Percentiles rank a stretch among this genome's conserved stretches.
phyloP scores from a whole-genome alignment of 768 basidiomycete species.

The Suillus brevipes region DNA sequence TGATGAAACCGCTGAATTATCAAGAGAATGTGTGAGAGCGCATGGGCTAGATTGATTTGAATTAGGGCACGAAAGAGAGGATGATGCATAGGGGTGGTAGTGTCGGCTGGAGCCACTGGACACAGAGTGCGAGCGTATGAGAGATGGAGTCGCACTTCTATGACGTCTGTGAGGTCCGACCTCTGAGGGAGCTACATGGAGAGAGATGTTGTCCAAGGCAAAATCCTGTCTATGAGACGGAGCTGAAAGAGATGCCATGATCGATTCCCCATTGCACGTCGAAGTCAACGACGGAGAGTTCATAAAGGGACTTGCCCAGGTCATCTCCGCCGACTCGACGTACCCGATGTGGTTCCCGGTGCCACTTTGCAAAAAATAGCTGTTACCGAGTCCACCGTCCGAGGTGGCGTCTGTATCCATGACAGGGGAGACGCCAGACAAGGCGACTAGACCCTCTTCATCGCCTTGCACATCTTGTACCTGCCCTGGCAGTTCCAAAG shows the following conservation, averaged over 20 bases:
- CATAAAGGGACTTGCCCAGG: conserved; percentile 24
- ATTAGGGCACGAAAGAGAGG: conserved; percentile 31
- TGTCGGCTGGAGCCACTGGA: conserved; percentile 47
- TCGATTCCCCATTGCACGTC: conserved; percentile 42
- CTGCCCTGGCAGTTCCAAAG: conserved; percentile 58
- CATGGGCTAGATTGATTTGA: conserved; percentile 33
- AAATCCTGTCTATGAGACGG: conserved; percentile 70
- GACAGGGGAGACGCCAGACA: conserved; percentile 19
- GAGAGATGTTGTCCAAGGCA: conserved; percentile 40
- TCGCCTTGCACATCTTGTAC: conserved; percentile 58
- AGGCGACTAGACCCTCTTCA: conserved; percentile 54
- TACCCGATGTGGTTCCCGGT: conserved; percentile 19
- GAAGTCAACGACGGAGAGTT: conserved; percentile 17
- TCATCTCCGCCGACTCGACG: conserved; percentile 25
- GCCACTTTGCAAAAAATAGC: conserved; percentile 26
- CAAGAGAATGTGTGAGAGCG: conserved; percentile 30
- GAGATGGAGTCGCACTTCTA: conserved; percentile 75
- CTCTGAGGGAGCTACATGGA: conserved; percentile 31
- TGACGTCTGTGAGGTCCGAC: conserved; percentile 69
- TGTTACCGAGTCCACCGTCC: conserved; percentile 23
- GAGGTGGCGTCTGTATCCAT: conserved; percentile 18
- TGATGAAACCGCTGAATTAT: conserved; percentile 24
- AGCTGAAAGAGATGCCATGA: conserved; percentile 50
- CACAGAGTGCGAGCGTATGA: conserved; percentile 50
- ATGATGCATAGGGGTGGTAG: conserved; percentile 56